Percentiles rank a stretch among this genome's conserved stretches.
These are phyloP conservation scores for Fusarium guadeloupense DNA, from an alignment of 2,329 filamentous ascomycete genomes.

Conservation along the genomic window DNA sequence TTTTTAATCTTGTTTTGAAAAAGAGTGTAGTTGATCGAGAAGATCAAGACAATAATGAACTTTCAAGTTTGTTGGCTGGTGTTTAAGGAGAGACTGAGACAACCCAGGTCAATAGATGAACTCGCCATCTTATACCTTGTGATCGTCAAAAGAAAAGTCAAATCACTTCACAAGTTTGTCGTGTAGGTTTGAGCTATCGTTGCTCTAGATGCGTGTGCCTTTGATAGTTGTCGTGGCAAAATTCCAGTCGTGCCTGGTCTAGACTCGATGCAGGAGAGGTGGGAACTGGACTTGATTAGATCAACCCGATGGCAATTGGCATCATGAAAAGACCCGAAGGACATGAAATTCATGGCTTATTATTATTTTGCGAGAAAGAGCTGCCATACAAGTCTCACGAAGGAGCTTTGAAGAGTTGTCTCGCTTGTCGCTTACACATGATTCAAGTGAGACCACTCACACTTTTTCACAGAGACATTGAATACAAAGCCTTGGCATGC, in stretches of 20 bases:
- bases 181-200: slow-evolving; percentile 16
- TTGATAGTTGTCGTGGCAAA: slow-evolving; percentile 8
- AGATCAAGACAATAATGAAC: slow-evolving; percentile 4
- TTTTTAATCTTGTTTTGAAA: slow-evolving; percentile 15
- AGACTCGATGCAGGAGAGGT: slow-evolving; percentile 18
- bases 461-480: neutral
- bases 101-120: neutral
- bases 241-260: slow-evolving; percentile 33
- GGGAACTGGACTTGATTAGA: neutral
- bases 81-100: slow-evolving; percentile 26
- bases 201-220: slow-evolving; percentile 15
- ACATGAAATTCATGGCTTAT: neutral
- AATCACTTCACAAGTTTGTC: neutral
- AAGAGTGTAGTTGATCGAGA: slow-evolving; percentile 16
- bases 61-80: slow-evolving; percentile 13
- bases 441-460: neutral
- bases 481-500: neutral
- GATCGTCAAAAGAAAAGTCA: neutral
- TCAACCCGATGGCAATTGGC: accelerated
- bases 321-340: accelerated
- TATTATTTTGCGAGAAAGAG: neutral
- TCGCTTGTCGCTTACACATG: neutral
- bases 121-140: slow-evolving; percentile 17
- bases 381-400: too few species aligned
- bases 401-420: neutral